Percentiles rank a stretch among this genome's conserved stretches.
These are phyloP conservation scores for Didymella pinodella DNA, from an alignment of 2,329 filamentous ascomycete genomes.

Conservation along the genomic window DNA sequence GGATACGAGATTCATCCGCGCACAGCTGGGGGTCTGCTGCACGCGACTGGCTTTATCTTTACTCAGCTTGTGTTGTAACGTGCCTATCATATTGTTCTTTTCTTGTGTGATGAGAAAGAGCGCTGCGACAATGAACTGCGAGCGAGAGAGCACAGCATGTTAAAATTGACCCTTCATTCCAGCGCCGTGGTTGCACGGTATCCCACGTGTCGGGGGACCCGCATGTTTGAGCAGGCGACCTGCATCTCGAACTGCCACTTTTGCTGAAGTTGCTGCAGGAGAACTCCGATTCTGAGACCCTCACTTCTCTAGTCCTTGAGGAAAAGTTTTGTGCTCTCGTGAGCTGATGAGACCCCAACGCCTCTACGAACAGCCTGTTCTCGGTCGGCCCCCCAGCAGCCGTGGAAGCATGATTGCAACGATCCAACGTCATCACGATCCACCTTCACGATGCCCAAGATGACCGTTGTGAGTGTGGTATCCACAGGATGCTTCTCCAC, in stretches of 20 bases:
- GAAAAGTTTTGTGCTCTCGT: constrained; percentile 1
- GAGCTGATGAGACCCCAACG: constrained; percentile 6
- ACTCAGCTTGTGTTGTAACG: constrained; percentile 7
- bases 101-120: constrained; percentile 9
- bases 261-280: constrained; percentile 4
- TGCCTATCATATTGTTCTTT: not conserved
- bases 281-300: constrained; percentile 3
- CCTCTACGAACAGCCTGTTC: constrained; percentile 1
- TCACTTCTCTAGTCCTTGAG: not conserved
- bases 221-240: constrained; percentile 21
- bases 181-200: constrained; percentile 9
- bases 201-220: constrained; percentile 17
- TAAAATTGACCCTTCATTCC: constrained; percentile 13
- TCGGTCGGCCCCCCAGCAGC: constrained; percentile 15
- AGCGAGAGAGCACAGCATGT: constrained; percentile 6
- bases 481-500: constrained; percentile 2
- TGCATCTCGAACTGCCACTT: constrained; percentile 3
- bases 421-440: constrained; percentile 15
- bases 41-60: not conserved
- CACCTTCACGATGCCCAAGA: constrained; percentile 12
- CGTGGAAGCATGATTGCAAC: not conserved
- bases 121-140: not conserved
- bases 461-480: constrained; percentile 12
- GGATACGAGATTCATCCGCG: constrained; percentile 15
- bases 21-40: constrained; percentile 15